A percentile compares a stretch with the other conserved stretches of the same genome.
Evolutionary conservation across 2,329 filamentous ascomycete species (phyloP).

Genomic region (Bipolaris gigantea): DNA sequence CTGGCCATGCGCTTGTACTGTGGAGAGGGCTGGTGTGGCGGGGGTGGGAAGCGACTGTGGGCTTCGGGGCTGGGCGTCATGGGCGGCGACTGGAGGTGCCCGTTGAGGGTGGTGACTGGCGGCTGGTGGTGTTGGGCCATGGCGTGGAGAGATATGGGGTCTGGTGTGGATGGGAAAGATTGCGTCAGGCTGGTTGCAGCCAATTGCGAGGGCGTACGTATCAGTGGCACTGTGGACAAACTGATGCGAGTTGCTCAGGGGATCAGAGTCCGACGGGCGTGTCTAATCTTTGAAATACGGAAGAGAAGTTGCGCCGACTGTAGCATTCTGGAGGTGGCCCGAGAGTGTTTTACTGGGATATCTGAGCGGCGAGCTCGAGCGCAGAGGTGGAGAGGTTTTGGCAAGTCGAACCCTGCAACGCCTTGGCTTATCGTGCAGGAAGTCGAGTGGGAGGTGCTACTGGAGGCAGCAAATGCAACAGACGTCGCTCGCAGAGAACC

Average conservation of each 20-base stretch:
- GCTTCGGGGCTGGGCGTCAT: conserved; percentile 39
- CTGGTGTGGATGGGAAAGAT: conserved; percentile 30
- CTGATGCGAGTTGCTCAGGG: conserved; percentile 32
- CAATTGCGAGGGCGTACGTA: conserved; percentile 38
- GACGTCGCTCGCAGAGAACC: conserved; percentile 39
- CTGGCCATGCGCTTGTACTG: conserved; percentile 41
- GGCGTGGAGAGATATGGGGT: conserved; percentile 22
- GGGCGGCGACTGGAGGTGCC: conserved; percentile 42
- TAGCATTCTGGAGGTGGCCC: conserved; percentile 46
- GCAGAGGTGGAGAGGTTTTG: conserved; percentile 40
- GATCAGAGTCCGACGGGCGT: conserved; percentile 37
- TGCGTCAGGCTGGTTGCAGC: conserved; percentile 35
- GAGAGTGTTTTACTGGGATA: conserved; percentile 35
- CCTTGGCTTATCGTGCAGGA: conserved; percentile 45
- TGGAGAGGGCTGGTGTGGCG: conserved; percentile 38
- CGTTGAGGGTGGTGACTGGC: conserved; percentile 35
- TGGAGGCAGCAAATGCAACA: conserved; percentile 48
- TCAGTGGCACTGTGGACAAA: conserved; percentile 25
- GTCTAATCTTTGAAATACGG: conserved; percentile 37
- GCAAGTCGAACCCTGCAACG: conserved; percentile 45
- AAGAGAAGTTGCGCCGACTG: conserved; percentile 43
- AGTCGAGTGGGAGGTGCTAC: conserved; percentile 32
- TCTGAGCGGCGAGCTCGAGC: conserved; percentile 39
- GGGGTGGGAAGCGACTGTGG: conserved; percentile 33
- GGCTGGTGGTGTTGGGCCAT: conserved; percentile 40